Base-by-base conservation (phyloP, 2,329 filamentous ascomycete genomes). In the Proliferodiscus dingleyae region DNA sequence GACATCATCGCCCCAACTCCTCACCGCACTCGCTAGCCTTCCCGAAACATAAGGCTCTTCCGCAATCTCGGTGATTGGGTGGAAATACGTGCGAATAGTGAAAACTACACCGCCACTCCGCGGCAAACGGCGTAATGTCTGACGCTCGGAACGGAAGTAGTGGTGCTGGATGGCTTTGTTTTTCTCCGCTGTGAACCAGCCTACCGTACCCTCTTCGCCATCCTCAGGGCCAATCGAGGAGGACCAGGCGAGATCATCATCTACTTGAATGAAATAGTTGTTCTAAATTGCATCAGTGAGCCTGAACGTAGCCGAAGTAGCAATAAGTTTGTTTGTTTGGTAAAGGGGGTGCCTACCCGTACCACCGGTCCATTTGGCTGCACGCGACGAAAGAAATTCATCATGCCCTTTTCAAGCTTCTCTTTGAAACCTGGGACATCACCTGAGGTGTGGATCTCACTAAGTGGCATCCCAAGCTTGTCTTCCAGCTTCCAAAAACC, bases 241-340 rank as follows among this genome's bases (percentile, higher is more conserved):
- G 48, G 82, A 87, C 88, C 88, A 94, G 0, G 84, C 71, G 1
- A 95, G 70, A 4, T 75, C 67, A 46, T 89, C 86, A 60, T 94
- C 88, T 1, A 93, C 87, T 66, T 94, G 88, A 52, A 94, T 77
- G 69, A 94, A 94, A 66, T 93, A 94, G 62, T 93, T 91, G 62
- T 90, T 88, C 47, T 87, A 73, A 42, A 62, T 65, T 48, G 32
- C n/a, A 47, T 58, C 19, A 57, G 51, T 24, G 18, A 18, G 32
- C 36, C 37, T 49, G 42, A 34, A 46, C 2, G 22, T 44, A 44
- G n/a, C 32, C 45, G 37, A 24, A 13, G 42, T 13, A 24, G 30
- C 36, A 34, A 36, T 41, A 42, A 29, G 16, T 18, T 41, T n/a
- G n/a, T n/a, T n/a, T n/a, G n/a, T n/a, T n/a, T n/a, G 38, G 28